phyloP scores from a whole-genome alignment of 2,329 filamentous ascomycete species.

The Emydomyces testavorans region DNA sequence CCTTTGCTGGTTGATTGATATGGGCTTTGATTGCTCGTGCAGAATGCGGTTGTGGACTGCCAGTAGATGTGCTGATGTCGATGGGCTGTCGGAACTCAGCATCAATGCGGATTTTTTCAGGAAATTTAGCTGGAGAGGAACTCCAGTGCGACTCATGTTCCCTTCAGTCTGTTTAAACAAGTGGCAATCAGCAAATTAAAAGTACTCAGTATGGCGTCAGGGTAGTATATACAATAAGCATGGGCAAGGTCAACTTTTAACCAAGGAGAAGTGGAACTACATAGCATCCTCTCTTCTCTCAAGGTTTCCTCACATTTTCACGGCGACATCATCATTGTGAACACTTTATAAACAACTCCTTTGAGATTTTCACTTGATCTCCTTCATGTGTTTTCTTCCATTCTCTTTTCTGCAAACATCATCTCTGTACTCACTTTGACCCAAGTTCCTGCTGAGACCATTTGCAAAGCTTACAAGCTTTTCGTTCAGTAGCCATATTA shows the following conservation, averaged over 20 bases:
- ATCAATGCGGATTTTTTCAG: constrained; percentile 28
- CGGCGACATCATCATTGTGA: no score
- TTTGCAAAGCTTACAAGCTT: neutral
- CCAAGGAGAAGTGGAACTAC: no score
- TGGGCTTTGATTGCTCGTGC: constrained; percentile 25
- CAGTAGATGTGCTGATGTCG: constrained; percentile 34
- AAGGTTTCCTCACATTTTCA: neutral
- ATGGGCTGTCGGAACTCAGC: constrained; percentile 26
- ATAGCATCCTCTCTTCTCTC: no score
- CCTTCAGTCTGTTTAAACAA: neutral
- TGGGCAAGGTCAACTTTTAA: no score
- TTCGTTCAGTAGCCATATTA: neutral
- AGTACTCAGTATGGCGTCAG: neutral
- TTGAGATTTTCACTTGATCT: no score
- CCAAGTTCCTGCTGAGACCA: no score
- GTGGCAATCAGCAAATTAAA: neutral
- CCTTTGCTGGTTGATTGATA: constrained; percentile 26
- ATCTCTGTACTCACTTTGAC: no score
- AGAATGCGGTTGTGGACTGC: constrained; percentile 29
- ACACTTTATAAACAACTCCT: no score
- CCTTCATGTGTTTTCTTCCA: neutral
- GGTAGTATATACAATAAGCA: no score
- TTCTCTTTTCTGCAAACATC: neutral
- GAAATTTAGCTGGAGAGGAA: constrained; percentile 22
- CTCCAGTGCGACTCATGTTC: constrained; percentile 1